Evolutionary conservation across 257 asterid genomes (phyloP).

Genomic region (Coffea eugenioides): DNA sequence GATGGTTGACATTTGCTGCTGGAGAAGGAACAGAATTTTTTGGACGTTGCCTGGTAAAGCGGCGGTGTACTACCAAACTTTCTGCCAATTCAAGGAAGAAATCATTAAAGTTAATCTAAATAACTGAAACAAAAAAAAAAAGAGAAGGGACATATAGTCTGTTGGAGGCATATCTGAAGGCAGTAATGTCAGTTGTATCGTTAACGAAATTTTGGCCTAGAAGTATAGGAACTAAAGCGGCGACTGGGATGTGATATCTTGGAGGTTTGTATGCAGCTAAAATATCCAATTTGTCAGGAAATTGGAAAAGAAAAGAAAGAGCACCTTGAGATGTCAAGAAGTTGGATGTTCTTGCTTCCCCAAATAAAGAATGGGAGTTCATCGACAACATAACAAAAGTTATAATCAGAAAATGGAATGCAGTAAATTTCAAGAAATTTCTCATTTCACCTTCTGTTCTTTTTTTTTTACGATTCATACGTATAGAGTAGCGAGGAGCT

Average conservation of each 20-base stretch:
- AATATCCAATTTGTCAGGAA: neutral
- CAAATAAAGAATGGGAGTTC: neutral
- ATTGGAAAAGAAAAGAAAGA: neutral
- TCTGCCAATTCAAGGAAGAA: neutral
- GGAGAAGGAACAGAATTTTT: neutral
- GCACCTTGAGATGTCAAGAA: constrained; percentile 5
- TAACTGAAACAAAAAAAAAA: neutral
- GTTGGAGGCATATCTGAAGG: neutral
- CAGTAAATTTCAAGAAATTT: neutral
- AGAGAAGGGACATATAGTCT: neutral
- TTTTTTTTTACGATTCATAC: neutral
- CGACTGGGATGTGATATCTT: too few relatives aligned
- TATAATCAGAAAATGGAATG: neutral
- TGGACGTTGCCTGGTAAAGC: neutral
- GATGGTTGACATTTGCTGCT: too few relatives aligned
- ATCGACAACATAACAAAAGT: neutral
- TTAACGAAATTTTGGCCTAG: neutral
- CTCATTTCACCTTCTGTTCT: neutral
- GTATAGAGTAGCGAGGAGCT: neutral
- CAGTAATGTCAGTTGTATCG: neutral
- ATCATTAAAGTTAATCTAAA: neutral
- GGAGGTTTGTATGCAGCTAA: neutral
- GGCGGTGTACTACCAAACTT: neutral
- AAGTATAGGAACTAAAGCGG: neutral
- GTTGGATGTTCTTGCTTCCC: constrained; percentile 3